Conservation (phyloP, 495 filamentous ascomycete genomes). For the Annulohypoxylon bovei region DNA sequence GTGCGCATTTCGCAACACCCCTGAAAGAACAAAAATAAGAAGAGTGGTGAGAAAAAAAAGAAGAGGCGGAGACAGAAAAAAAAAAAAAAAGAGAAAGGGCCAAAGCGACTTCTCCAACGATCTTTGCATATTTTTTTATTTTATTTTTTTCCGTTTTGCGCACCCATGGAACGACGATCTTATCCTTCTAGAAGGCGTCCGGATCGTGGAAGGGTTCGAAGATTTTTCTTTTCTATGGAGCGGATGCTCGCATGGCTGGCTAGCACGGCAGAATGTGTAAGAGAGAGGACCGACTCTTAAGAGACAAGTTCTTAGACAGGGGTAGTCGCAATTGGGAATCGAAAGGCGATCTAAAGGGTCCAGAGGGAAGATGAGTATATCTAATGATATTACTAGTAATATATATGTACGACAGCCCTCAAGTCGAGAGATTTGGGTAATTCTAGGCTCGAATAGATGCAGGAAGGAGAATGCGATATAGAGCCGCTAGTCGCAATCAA, state of each 20-base stretch:
- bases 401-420: not conserved
- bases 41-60: conserved; percentile 5
- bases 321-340: conserved; percentile 9
- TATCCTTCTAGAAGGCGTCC: conserved; percentile 31
- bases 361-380: conserved; percentile 4
- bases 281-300: conserved; percentile 4
- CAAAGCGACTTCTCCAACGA: conserved; percentile 23
- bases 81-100: not conserved
- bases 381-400: conserved; percentile 11
- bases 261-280: not conserved
- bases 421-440: conserved; percentile 1
- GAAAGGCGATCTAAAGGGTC: not conserved
- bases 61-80: not conserved
- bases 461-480: conserved; percentile 30
- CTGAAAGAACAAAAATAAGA: not conserved
- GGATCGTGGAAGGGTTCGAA: conserved; percentile 1
- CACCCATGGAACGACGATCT: conserved; percentile 18
- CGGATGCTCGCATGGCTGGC: conserved; percentile 29
- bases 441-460: conserved; percentile 38
- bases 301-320: conserved; percentile 16
- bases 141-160: too few relatives aligned
- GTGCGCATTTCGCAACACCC: not conserved
- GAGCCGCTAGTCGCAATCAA: conserved; percentile 17
- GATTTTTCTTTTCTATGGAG: conserved; percentile 15
- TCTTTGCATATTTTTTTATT: not conserved